Base-by-base conservation (phyloP, 179 eudicot species). In the Silene coronaria region DNA sequence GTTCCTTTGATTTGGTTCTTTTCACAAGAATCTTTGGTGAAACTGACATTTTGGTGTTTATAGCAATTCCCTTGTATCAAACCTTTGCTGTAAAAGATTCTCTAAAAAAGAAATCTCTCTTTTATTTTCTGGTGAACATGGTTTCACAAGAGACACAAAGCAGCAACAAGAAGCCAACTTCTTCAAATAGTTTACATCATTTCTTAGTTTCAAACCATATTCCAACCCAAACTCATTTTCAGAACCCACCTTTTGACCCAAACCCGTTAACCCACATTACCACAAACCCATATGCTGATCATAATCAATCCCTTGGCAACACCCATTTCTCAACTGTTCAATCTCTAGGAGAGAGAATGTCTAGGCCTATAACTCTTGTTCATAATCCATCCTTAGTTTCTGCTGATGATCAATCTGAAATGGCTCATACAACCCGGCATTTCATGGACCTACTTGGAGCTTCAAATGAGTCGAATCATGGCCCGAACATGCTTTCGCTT, bases 361-460 rank as follows among this genome's bases (percentile, higher is more conserved):
- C 89, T 21, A 87, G 88, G 79, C 82, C 90, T 63, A 71, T 85
- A 7, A 81, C 76, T 78, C 79, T 81, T 78, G 84, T 77, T 65
- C 86, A 83, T 76, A 68, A 79, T n/a, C 76, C 81, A 26, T 46
- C 70, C 22, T 58, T 68, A 55, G 76, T 45, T 21, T 32, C 67
- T 27, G 53, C 70, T 68, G 81, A 83, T 76, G 86, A 82, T 81
- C 76, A 71, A 13, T 71, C 85, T 68, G 81, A 82, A 21, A 77
- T 89, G 80, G 79, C 79, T 84, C 91, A 83, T 30, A 61, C 72
- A 21, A 78, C 84, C 19, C 73, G 84, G 72, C 92, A 86, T 22
- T 75, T 88, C 38, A 89, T 89, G 85, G 93, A 89, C 76, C 92
- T 91, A 65, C 87, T 88, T 48, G 89, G 91, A 71, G 81, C 88